Evolutionary conservation across 2,329 filamentous ascomycete species (phyloP), one percentile per base, ranked within the genome.

Genomic region (Monascus ruber): DNA sequence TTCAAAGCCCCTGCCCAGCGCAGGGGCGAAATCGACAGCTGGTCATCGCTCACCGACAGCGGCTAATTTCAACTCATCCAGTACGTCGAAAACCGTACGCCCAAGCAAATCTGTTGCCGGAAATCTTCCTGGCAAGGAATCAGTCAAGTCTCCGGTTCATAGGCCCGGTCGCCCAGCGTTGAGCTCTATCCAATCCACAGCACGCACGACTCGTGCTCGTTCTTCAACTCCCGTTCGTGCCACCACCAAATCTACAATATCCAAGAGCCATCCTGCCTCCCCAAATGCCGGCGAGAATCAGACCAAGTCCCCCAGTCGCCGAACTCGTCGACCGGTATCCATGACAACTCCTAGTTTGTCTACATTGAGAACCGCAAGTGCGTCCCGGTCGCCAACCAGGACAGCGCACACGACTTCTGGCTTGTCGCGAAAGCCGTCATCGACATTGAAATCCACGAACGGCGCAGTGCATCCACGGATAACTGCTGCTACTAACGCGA

Each of bases 341-440:
- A 54, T 58, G 36, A 63, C 61, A 6, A 57, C 66, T 4, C 53
- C 63, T 24, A 68, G 63, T 10, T 55, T 60, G 26, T 49, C 67
- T 24, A 51, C 59, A 5, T 57, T 62, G 6, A 67, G 59, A 47
- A 52, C 48, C 11, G 42, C 35, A 34, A 38, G 46, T 24, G 46
- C 39, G 1, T 44, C 55, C 27, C 48, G 47, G 6, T 47, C 56
- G 4, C 42, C 53, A 8, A 54, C 52, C 37, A 55, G 55, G 28
- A 29, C 28, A 35, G 49, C 53, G 6, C 51, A 43, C 36, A 51
- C 45, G 40, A 46, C 47, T 25, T 40, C 49, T 31, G 52, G 48
- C 17, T 49, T 62, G 28, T 51, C 52, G 5, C 58, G 63, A 37
- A 64, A 65, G 42, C 58, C 58, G 17, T 64, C 58, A 17, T 64